Conservation (phyloP, 495 filamentous ascomycete genomes). For the Aspergillus avenaceus region DNA sequence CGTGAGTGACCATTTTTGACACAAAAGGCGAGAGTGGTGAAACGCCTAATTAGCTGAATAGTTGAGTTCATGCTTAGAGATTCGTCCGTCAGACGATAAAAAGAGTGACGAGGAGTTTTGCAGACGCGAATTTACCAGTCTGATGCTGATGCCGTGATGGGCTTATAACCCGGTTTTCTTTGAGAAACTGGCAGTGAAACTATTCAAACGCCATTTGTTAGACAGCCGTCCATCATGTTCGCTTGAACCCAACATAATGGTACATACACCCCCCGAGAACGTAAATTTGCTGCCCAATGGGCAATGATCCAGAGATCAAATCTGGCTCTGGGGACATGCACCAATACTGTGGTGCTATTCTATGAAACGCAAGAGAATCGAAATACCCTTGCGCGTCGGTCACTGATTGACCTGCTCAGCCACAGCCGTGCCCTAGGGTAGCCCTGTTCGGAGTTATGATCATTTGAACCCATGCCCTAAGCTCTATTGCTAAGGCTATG, state of each 20-base stretch:
- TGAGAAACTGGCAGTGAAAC: too few relatives aligned
- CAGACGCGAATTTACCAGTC: background rate
- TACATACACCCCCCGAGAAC: too few relatives aligned
- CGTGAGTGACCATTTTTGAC: background rate
- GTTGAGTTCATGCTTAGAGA: background rate
- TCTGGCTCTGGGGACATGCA: background rate
- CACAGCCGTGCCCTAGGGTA: background rate
- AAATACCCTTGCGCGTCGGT: background rate
- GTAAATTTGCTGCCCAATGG: too few relatives aligned
- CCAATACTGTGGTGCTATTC: background rate
- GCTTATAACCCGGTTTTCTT: too few relatives aligned
- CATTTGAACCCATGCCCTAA: background rate
- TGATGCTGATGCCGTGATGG: too few relatives aligned
- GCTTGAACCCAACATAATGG: too few relatives aligned
- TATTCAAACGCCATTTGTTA: too few relatives aligned
- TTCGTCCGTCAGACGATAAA: background rate
- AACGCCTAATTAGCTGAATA: background rate
- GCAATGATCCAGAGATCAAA: background rate
- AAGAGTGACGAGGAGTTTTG: background rate
- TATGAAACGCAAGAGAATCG: background rate
- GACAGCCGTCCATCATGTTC: too few relatives aligned
- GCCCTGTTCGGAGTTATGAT: background rate
- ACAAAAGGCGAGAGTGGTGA: background rate
- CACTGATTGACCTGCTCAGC: background rate
- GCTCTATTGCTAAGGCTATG: background rate